Conservation (phyloP, 2,329 filamentous ascomycete genomes). For the Stagonosporopsis vannaccii region DNA sequence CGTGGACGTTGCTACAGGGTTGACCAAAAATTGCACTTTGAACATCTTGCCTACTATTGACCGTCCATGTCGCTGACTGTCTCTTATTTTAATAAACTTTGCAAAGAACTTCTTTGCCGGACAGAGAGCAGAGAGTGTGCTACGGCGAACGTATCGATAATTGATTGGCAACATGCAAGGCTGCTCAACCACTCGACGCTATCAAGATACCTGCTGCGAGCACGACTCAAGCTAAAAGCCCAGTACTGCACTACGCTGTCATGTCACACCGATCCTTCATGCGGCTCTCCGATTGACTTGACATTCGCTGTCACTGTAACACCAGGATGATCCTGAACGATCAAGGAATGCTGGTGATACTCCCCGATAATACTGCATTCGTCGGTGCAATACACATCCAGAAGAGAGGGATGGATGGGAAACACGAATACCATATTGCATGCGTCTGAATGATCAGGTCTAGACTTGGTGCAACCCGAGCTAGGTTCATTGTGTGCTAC, state of each 20-base stretch:
- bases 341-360: constrained; percentile 2
- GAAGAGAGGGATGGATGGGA: neutral
- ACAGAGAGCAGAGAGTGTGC: neutral
- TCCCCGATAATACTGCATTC: too few species aligned
- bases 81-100: neutral
- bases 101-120: too few species aligned
- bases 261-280: neutral
- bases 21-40: neutral
- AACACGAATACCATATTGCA: constrained; percentile 1
- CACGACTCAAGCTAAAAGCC: neutral
- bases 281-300: constrained; percentile 4
- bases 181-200: too few species aligned
- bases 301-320: constrained; percentile 11
- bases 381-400: neutral
- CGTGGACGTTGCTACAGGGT: neutral
- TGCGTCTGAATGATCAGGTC: neutral
- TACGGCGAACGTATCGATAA: neutral
- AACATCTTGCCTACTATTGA: neutral
- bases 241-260: neutral
- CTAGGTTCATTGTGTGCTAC: neutral
- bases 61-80: neutral
- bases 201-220: neutral
- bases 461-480: constrained; percentile 3
- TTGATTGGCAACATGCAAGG: neutral
- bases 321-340: neutral